Conservation (phyloP, 2,329 filamentous ascomycete species). For the Colletotrichum paranaense region DNA sequence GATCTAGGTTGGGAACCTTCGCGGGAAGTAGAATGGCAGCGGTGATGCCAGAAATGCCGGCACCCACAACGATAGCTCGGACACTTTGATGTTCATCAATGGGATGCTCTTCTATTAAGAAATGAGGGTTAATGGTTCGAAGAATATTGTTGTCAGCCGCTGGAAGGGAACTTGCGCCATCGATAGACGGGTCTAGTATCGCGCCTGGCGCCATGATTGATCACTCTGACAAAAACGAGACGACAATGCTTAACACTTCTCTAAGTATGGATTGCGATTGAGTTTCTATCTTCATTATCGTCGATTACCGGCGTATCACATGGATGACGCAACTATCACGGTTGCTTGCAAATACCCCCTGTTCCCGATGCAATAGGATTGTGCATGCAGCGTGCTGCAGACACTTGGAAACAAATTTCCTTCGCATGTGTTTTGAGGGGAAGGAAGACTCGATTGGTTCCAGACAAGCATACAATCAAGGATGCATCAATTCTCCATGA, state of each 20-base stretch:
- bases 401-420: background rate
- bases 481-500: background rate
- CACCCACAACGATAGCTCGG: conserved; percentile 71
- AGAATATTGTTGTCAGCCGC: background rate
- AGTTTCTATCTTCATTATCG: background rate
- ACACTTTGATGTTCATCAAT: conserved; percentile 58
- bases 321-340: background rate
- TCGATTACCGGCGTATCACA: background rate
- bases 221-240: background rate
- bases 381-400: background rate
- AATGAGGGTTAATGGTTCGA: background rate
- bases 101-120: background rate
- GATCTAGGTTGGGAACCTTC: conserved; percentile 74
- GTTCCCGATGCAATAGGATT: background rate
- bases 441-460: background rate
- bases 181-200: background rate
- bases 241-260: background rate
- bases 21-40: conserved; percentile 74
- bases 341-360: background rate
- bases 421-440: background rate
- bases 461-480: background rate
- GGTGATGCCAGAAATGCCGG: conserved; percentile 71
- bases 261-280: background rate
- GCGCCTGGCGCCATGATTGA: background rate
- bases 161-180: background rate